Evolutionary conservation across 495 filamentous ascomycete genomes (phyloP), one percentile per base, ranked within the genome.

Genomic region (Oidiodendron maius): DNA sequence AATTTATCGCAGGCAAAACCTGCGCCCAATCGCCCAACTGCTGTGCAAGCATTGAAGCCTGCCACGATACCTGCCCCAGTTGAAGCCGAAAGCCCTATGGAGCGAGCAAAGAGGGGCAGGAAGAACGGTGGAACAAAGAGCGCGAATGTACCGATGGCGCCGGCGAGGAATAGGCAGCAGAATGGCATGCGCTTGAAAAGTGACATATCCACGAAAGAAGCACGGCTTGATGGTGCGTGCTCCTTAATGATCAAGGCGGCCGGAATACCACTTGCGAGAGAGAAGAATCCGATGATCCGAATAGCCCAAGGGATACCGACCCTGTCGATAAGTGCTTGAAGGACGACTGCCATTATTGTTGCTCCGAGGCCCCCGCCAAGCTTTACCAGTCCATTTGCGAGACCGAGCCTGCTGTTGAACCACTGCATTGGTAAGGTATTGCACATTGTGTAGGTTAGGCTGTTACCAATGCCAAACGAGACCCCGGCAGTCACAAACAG

Each of bases 311-410:
- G 61, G 2, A 86, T 65, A 0, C 77, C 76, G 0, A 87, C 64
- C 15, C 71, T 67, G 5, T 79, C 60, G 53, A 93, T 87, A 53
- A 78, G 79, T 16, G 71, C 70, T 44, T 82, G 73, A 2, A 81
- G 74, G 16, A 83, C 58, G 67, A 76, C 43, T 61, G 69, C 56
- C 53, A 79, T 84, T 8, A 75, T 72, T 16, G 91, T 62, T 0
- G 89, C 89, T 13, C 86, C 86, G 21, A 91, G 67, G 9, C 88
- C 87, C 11, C 79, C 82, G 0, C 88, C 89, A 12, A 80, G 75
- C 0, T 86, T 78, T 2, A 83, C 77, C 45, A 89, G 81, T 2
- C 85, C 82, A 61, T 83, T 88, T 6, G 87, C 87, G 24, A 93
- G 74, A 36, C 81, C 80, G n/a, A 86, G 77, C 9, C 75, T 76